Percentiles rank a stretch among this genome's conserved stretches.
These are phyloP conservation scores for Ophiostoma piceae DNA, from an alignment of 2,329 filamentous ascomycete species.

Conservation along the genomic window DNA sequence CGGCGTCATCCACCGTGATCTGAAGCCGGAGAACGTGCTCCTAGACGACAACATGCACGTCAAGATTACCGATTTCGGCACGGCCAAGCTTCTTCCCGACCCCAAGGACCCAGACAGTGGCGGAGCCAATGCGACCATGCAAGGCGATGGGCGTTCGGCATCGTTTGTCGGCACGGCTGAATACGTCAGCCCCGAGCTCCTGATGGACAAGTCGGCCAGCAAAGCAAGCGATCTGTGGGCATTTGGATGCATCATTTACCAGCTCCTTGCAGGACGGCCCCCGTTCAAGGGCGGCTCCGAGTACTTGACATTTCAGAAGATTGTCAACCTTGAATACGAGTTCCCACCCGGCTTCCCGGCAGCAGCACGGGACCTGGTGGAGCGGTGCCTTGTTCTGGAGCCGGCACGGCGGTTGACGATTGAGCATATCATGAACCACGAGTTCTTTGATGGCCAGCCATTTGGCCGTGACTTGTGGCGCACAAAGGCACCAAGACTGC, in stretches of 20 bases:
- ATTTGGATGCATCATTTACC: constrained; percentile 96
- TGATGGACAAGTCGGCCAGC: constrained; percentile 94
- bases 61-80: constrained; percentile 98
- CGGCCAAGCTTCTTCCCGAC: constrained; percentile 81
- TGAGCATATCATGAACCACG: constrained; percentile 94
- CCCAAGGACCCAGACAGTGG: constrained; percentile 41
- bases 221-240: constrained; percentile 98
- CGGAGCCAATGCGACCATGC: background rate
- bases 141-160: constrained; percentile 63
- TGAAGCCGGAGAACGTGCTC: constrained; percentile 96
- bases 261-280: constrained; percentile 88
- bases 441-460: constrained; percentile 82
- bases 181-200: constrained; percentile 94
- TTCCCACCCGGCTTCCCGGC: constrained; percentile 85
- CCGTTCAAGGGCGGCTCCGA: constrained; percentile 96
- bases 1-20: constrained; percentile 90
- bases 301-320: constrained; percentile 97
- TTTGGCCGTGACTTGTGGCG: constrained; percentile 88
- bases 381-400: constrained; percentile 84
- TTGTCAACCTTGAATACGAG: constrained; percentile 87
- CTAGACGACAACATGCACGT: constrained; percentile 94
- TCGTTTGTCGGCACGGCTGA: constrained; percentile 98
- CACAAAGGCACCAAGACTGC: constrained; percentile 78
- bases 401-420: constrained; percentile 78
- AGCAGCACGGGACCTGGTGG: constrained; percentile 80